Percentiles rank a stretch among this genome's conserved stretches.
These are phyloP conservation scores for Trametes gibbosa DNA, from an alignment of 768 basidiomycete species.

Conservation along the genomic window DNA sequence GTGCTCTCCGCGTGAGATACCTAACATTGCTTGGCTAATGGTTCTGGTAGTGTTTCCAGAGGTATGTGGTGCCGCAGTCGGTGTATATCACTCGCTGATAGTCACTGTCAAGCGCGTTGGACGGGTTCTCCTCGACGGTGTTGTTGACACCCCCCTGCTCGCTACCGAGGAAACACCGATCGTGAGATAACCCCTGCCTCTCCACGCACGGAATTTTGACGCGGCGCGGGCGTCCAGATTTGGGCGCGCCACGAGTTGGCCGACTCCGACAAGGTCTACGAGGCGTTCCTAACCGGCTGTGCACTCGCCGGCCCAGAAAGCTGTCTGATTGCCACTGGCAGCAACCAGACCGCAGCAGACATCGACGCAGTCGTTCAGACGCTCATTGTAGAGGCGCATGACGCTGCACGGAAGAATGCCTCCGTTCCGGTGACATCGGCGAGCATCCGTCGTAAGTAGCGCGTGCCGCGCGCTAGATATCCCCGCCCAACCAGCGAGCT, in stretches of 20 bases:
- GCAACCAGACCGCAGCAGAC: background rate
- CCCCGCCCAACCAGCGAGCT: background rate
- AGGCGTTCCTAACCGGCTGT: slow-evolving; percentile 6
- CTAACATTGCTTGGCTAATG: too few species aligned
- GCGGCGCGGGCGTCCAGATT: background rate
- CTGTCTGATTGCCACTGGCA: background rate
- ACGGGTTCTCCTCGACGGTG: slow-evolving; percentile 6
- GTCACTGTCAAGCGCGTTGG: background rate
- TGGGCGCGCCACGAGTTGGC: background rate
- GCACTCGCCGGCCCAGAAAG: slow-evolving; percentile 4
- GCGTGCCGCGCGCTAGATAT: background rate
- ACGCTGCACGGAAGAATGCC: background rate
- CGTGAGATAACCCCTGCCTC: background rate
- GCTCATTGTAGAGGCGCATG: background rate
- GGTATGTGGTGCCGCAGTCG: background rate
- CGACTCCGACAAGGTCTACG: slow-evolving; percentile 9
- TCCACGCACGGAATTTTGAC: background rate
- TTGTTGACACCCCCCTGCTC: background rate
- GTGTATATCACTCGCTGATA: too few species aligned
- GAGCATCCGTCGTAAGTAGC: background rate
- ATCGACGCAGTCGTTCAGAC: slow-evolving; percentile 1
- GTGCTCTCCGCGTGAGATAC: background rate
- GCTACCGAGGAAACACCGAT: background rate
- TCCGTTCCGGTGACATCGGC: slow-evolving; percentile 9
- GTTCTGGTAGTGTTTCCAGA: slow-evolving; percentile 3